Evolutionary conservation across 495 filamentous ascomycete genomes (phyloP).

Genomic region (Penicillium flavigenum): DNA sequence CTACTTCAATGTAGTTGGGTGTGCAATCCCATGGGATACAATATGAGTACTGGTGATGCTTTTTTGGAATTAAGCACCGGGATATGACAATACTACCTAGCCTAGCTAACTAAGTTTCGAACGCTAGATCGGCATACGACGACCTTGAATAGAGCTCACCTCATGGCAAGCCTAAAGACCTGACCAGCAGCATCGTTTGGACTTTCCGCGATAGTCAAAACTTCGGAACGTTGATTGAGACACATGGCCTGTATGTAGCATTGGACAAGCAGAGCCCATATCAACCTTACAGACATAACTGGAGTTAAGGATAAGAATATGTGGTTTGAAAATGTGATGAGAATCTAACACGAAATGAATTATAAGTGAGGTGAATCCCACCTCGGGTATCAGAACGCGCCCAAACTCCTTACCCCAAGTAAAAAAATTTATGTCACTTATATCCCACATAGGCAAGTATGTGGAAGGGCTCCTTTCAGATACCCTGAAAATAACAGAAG

Average conservation of each 20-base stretch:
- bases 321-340: not conserved
- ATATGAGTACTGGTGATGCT: not conserved
- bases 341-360: not conserved
- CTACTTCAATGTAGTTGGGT: not conserved
- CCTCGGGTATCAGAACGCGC: conserved; percentile 5
- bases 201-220: too few relatives aligned
- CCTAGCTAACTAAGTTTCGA: not conserved
- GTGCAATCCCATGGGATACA: not conserved
- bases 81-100: not conserved
- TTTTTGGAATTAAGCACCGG: not conserved
- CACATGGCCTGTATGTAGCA: not conserved
- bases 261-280: not conserved
- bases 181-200: too few relatives aligned
- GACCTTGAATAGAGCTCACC: too few relatives aligned
- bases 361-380: conserved; percentile 3
- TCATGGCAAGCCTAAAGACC: too few relatives aligned
- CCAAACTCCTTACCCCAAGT: not conserved
- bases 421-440: not conserved
- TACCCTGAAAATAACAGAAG: not conserved
- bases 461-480: not conserved
- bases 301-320: not conserved
- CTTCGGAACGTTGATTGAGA: too few relatives aligned
- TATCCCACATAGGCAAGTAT: not conserved
- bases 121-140: not conserved
- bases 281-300: not conserved